These are phyloP conservation scores for Erysimum cheiranthoides DNA, from an alignment of 345 rosid genomes.

Conservation along the genomic window DNA sequence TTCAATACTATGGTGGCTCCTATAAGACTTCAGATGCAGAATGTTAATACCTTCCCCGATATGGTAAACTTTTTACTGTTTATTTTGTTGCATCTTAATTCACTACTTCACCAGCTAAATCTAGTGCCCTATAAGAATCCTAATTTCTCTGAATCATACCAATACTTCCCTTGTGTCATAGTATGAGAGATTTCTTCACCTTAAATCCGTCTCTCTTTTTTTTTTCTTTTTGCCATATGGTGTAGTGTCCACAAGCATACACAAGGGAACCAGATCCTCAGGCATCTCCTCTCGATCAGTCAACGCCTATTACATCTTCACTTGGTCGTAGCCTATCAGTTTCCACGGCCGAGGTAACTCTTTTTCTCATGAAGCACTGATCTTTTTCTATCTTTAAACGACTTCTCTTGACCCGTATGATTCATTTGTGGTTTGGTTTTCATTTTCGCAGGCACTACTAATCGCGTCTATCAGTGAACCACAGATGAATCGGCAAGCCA, in stretches of 20 bases:
- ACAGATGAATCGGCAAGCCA: conserved; percentile 34
- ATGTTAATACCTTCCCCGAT: conserved; percentile 56
- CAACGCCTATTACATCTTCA: conserved; percentile 63
- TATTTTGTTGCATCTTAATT: not conserved
- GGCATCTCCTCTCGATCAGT: conserved; percentile 63
- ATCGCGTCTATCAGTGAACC: conserved; percentile 55
- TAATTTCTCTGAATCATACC: not conserved
- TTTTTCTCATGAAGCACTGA: not conserved
- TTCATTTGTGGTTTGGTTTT: too few species aligned
- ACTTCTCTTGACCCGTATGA: not conserved
- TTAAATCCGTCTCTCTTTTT: not conserved
- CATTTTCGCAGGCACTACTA: conserved; percentile 46
- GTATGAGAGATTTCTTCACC: not conserved
- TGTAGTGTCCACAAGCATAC: conserved; percentile 55
- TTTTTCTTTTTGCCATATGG: not conserved
- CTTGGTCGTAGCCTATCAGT: conserved; percentile 60
- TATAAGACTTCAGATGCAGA: conserved; percentile 66
- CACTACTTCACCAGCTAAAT: not conserved
- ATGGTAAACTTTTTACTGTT: conserved; percentile 57
- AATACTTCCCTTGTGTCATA: not conserved
- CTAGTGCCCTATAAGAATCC: not conserved
- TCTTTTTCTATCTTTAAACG: not conserved
- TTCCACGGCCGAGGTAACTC: conserved; percentile 70
- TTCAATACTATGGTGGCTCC: conserved; percentile 57
- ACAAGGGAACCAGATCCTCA: conserved; percentile 68